A percentile compares a stretch with the other conserved stretches of the same genome.
Evolutionary conservation across 1,284 basidiomycete species (phyloP).

Genomic region (Ustilago sp.): DNA sequence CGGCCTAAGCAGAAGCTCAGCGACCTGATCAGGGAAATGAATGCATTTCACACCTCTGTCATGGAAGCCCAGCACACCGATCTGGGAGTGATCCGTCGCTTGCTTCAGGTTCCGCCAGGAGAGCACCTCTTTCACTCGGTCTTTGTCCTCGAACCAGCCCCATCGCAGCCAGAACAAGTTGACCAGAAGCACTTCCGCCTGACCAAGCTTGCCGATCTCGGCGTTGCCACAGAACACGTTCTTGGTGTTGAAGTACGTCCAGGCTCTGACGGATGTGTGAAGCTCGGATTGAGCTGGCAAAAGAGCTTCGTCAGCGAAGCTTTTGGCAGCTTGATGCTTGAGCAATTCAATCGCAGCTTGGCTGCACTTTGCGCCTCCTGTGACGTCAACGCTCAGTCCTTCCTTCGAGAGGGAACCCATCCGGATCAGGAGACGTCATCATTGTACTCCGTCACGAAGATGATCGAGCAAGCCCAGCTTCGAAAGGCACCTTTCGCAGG

Average conservation of each 20-base stretch:
- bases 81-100: slow-evolving; percentile 57
- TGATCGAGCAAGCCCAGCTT: background rate
- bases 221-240: slow-evolving; percentile 62
- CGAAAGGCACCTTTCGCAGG: background rate
- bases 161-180: slow-evolving; percentile 2
- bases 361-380: slow-evolving; percentile 27
- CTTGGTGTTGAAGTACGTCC: slow-evolving; percentile 62
- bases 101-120: slow-evolving; percentile 53
- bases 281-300: slow-evolving; percentile 53
- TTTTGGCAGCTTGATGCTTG: slow-evolving; percentile 50
- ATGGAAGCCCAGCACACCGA: slow-evolving; percentile 53
- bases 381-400: slow-evolving; percentile 12
- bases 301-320: slow-evolving; percentile 33
- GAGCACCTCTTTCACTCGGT: slow-evolving; percentile 65
- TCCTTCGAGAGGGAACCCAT: slow-evolving; percentile 6
- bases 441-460: slow-evolving; percentile 19
- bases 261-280: slow-evolving; percentile 30
- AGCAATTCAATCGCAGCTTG: slow-evolving; percentile 51
- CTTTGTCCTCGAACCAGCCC: slow-evolving; percentile 65
- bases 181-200: slow-evolving; percentile 25
- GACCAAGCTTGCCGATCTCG: slow-evolving; percentile 46
- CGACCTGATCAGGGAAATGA: slow-evolving; percentile 43
- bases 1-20: slow-evolving; percentile 18
- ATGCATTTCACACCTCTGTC: slow-evolving; percentile 50
- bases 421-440: background rate